Evolutionary conservation across 257 asterid species (phyloP), one percentile per base, ranked within the genome.

Genomic region (Ilex aquifolium): DNA sequence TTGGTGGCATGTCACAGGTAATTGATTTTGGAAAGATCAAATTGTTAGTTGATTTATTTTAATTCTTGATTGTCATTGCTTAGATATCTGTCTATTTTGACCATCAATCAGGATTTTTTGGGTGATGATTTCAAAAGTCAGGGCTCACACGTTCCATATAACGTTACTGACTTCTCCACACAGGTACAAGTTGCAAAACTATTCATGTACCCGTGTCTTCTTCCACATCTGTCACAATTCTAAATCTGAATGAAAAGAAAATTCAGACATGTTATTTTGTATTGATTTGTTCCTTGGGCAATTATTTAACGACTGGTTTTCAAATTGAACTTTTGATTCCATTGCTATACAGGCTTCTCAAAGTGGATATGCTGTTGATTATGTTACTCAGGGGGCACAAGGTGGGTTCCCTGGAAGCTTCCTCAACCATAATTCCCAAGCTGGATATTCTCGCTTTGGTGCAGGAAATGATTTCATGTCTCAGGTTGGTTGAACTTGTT

Each of bases 1-100:
- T 87, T 78, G 81, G 96, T 67, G 93, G 96, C 81, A 85, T 92
- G 97, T 89, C 99, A 53, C 97, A 92, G 92, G 97, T 92, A 60
- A 59, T 44, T 44, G 60, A 15, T 61, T 72, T 66, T 48, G 61
- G 30, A 42, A 62, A 62, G 14, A 17, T 6, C 31, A 14, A 32
- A 39, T 49, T 53, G 11, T 0, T 53, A 2, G 15, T 46, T 44
- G 31, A 36, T 30, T 31, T 16, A 50, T 13, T 69, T 13, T 62
- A 7, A 51, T 21, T 59, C 49, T 11, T 16, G 59, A 44, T 44
- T 49, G 61, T 44, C 59, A 54, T n/a, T 39, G 13, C 15, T 1
- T 40, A 56, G 16, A 46, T 31, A 36, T 36, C 42, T 36, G 0
- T 36, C 42, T 36, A 8, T 13, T 78, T 56, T 7, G 36, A 5